These are phyloP conservation scores for Penicillium antarcticum DNA, from an alignment of 495 filamentous ascomycete species.

Conservation along the genomic window DNA sequence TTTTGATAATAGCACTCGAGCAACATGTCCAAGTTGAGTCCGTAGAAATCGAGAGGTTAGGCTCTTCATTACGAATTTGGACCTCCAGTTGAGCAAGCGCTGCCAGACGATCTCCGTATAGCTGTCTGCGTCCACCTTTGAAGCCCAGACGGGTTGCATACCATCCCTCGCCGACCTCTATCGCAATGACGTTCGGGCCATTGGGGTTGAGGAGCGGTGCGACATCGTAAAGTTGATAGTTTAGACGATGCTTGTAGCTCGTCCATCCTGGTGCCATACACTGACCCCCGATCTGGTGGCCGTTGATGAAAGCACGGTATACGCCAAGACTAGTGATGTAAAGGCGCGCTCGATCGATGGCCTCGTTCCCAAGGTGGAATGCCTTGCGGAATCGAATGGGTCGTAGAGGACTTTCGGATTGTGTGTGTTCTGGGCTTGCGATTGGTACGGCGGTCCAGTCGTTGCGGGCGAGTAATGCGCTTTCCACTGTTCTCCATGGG, in stretches of 20 bases:
- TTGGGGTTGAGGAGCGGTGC: slow-evolving; percentile 21
- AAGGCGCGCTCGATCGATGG: not conserved
- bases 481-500: too few relatives aligned
- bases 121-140: slow-evolving; percentile 19
- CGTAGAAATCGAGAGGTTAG: slow-evolving; percentile 15
- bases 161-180: slow-evolving; percentile 52
- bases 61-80: not conserved
- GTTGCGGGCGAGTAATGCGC: too few relatives aligned
- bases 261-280: slow-evolving; percentile 43
- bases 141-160: slow-evolving; percentile 36
- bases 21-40: slow-evolving; percentile 36
- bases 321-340: slow-evolving; percentile 12
- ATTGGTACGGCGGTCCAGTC: too few relatives aligned
- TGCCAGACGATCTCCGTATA: slow-evolving; percentile 43
- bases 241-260: slow-evolving; percentile 39
- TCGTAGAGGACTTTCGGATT: too few relatives aligned
- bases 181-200: slow-evolving; percentile 40
- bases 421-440: too few relatives aligned
- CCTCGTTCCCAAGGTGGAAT: too few relatives aligned
- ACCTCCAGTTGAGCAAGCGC: slow-evolving; percentile 40
- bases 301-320: slow-evolving; percentile 10
- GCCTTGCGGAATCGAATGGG: too few relatives aligned
- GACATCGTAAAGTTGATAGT: slow-evolving; percentile 51
- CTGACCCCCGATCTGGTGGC: slow-evolving; percentile 7
- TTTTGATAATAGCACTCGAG: slow-evolving; percentile 35